Base-by-base conservation (phyloP, 164 flowering plant genomes). In the Vitis riparia region DNA sequence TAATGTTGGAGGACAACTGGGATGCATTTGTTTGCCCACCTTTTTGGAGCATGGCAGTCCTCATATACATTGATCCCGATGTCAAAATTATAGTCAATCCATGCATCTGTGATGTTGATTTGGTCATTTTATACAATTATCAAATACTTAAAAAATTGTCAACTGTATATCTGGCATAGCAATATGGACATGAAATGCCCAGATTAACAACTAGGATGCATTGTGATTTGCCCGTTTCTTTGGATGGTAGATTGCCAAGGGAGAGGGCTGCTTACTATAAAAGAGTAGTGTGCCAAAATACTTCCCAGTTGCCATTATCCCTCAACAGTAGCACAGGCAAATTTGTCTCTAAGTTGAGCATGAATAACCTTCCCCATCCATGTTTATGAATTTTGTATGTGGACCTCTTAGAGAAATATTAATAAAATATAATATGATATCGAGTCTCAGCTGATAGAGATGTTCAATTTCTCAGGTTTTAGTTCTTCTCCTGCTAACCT, bases 401-500 rank as follows among this genome's bases (percentile, higher is more conserved):
- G 56, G 7, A 11, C 15, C n/a, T 53, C 27, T 64, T 19, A n/a
- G 4, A 64, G 30, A 30, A 16, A 17, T 15, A 19, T 23, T 47
- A 3, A 4, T 47, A 19, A 13, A 27, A 37, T 8, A 55, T 51
- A 53, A 5, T 59, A 27, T n/a, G 44, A 1, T 37, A 15, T 65
- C 10, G 8, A 19, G 56, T 15, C 27, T 51, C 48, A 49, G 32
- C 58, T 66, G 52, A 59, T 52, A 29, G 23, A 72, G 12, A 23
- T 65, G 61, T 55, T 67, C 19, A 12, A 17, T 51, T 52, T 57
- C 56, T 44, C 91, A 95, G 99, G 85, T 68, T 77, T 84, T 95
- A 76, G 74, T 76, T 78, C 97, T 93, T 78, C 96, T 95, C 47
- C 73, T 95, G 71, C 77, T 93, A 60, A 91, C 99, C 9, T 93